A percentile compares a stretch with the other conserved stretches of the same genome.
These are phyloP conservation scores for Geosmithia putterillii DNA, from an alignment of 2,329 filamentous ascomycete species.

Conservation along the genomic window DNA sequence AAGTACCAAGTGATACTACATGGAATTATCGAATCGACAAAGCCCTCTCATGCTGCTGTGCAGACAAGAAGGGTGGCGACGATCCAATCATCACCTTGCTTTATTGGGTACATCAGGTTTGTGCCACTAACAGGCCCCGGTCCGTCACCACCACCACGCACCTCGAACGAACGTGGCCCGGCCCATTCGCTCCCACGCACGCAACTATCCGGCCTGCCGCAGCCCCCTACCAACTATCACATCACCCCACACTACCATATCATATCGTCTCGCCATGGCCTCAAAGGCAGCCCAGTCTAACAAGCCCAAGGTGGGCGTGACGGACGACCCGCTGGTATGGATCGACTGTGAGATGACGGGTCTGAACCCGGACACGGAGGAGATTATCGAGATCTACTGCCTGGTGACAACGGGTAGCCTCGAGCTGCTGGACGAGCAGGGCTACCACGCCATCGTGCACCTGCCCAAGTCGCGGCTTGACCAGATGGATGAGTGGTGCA, in stretches of 20 bases:
- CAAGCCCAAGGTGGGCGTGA: slow-evolving; percentile 6
- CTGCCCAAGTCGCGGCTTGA: slow-evolving; percentile 58
- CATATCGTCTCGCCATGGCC: neutral
- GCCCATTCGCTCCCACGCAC: neutral
- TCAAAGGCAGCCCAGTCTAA: neutral
- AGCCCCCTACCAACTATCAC: neutral
- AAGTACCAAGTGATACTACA: no score
- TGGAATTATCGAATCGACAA: no score
- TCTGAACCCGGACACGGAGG: slow-evolving; percentile 60
- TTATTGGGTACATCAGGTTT: no score
- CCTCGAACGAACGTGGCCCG: neutral
- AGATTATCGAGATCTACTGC: slow-evolving; percentile 85
- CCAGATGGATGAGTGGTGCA: slow-evolving; percentile 84
- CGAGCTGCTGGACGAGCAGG: slow-evolving; percentile 54
- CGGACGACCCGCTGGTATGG: slow-evolving; percentile 62
- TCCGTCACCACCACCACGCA: neutral
- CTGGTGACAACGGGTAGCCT: slow-evolving; percentile 74
- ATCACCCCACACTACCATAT: no score
- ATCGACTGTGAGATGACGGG: slow-evolving; percentile 83
- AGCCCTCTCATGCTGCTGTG: no score
- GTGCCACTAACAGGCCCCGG: neutral
- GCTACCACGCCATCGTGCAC: slow-evolving; percentile 73
- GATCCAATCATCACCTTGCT: no score
- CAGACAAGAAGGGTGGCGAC: no score
- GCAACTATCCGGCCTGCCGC: neutral